Conservation (phyloP, 2,329 filamentous ascomycete species). For the Epicoccum sorghinum region DNA sequence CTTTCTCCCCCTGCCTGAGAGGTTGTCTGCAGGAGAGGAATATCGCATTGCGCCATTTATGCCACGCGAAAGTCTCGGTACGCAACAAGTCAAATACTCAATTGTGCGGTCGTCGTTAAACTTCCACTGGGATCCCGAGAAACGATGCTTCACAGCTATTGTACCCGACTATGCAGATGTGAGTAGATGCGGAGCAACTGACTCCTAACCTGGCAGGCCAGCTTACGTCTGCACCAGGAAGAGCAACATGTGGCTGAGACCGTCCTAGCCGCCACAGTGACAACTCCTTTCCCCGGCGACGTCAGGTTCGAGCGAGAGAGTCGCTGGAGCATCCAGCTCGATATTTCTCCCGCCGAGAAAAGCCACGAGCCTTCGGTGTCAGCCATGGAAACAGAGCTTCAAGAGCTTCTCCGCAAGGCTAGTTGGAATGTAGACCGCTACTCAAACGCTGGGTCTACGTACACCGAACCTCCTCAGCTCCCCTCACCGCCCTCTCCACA, state of each 20-base stretch:
- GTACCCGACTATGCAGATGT: conserved; percentile 17
- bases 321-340: conserved; percentile 36
- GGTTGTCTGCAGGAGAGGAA: conserved; percentile 18
- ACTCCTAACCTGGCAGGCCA: neutral
- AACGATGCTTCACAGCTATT: conserved; percentile 27
- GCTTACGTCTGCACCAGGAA: neutral
- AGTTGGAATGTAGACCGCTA: too few species aligned
- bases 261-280: conserved; percentile 19
- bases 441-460: too few species aligned
- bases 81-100: conserved; percentile 17
- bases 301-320: conserved; percentile 39
- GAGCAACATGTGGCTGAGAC: conserved; percentile 13
- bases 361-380: neutral
- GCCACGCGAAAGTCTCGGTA: neutral
- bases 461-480: too few species aligned
- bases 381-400: too few species aligned
- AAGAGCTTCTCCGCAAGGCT: too few species aligned
- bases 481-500: too few species aligned
- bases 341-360: conserved; percentile 1
- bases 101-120: conserved; percentile 11
- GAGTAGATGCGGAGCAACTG: neutral
- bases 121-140: conserved; percentile 28
- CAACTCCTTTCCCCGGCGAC: conserved; percentile 30
- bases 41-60: conserved; percentile 30
- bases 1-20: conserved; percentile 24